Evolutionary conservation across 352 stramenopile genomes (phyloP), one percentile per base, ranked within the genome.

Genomic region (Phytophthora pinifolia): DNA sequence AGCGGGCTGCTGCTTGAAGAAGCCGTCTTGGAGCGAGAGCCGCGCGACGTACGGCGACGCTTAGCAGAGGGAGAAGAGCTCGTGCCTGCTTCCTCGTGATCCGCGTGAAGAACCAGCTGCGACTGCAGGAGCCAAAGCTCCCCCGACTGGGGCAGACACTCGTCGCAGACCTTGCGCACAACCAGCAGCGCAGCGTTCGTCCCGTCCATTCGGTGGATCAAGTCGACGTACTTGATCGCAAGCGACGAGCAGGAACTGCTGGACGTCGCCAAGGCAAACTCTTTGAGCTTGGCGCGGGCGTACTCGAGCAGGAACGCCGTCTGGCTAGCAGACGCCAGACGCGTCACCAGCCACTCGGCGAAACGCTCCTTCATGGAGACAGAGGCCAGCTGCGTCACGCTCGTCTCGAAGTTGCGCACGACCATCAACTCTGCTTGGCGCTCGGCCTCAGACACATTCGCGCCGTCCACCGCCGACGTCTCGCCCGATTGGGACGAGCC

Each of bases 51-150:
- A 7, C 79, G 71, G 12, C 75, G 73, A 30, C 83, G 79, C 67
- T 93, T 89, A 31, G 66, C 44, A 13, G 62, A 58, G 1, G 63
- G 59, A 27, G 55, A 59, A 13, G 30, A 32, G 25, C 35, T 52
- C 5, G 34, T 57, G 12, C n/a, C 39, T 5, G 34, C 13, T 32
- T 59, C 62, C 45, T 69, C 33, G 37, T 58, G 50, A 9, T 83
- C 62, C 1, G 44, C 31, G 50, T 90, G 80, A 46, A 92, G 70
- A 36, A 84, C 61, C 6, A 94, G 67, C 60, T 92, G 84, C 31
- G 84, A 73, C 41, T 88, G 75, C 36, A 94, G 62, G 27, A 92
- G 57, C 78, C 80, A 92, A 8, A 92, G 54, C 34, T 72, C 58
- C 0, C 74, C 70, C 9, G 65, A 65, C 14, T 76, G 55, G 10